Evolutionary conservation across 1,284 basidiomycete species (phyloP).

Genomic region (Moesziomyces parantarcticus): DNA sequence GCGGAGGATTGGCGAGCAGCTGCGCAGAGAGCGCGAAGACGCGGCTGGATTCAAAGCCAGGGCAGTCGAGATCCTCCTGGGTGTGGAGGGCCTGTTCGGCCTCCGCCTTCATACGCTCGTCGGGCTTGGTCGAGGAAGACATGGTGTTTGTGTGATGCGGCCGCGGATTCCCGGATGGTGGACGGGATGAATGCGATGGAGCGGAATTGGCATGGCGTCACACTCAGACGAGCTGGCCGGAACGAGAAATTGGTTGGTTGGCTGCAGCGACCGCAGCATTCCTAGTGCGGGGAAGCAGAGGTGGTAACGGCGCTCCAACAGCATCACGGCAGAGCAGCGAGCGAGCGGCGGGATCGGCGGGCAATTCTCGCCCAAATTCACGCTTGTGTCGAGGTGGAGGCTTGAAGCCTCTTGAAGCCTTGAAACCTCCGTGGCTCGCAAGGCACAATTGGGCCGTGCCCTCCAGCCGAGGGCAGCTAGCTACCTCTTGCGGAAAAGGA

Average conservation of each 20-base stretch:
- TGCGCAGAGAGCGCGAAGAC: conserved; percentile 59
- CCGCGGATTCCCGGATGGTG: too few relatives aligned
- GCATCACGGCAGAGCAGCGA: not conserved
- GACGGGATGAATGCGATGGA: not conserved
- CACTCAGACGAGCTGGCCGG: too few relatives aligned
- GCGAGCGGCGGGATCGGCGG: not conserved
- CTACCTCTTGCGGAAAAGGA: not conserved
- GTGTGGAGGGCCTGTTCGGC: conserved; percentile 50
- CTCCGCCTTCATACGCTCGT: conserved; percentile 46
- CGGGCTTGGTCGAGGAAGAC: conserved; percentile 16
- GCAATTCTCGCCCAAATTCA: too few relatives aligned
- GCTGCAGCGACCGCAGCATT: not conserved
- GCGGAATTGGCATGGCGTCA: too few relatives aligned
- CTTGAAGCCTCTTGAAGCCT: too few relatives aligned
- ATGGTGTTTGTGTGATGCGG: conserved; percentile 1
- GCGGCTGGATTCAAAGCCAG: conserved; percentile 60
- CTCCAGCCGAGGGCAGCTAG: not conserved
- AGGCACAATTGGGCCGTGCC: not conserved
- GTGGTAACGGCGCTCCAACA: not conserved
- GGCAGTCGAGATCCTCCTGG: conserved; percentile 50
- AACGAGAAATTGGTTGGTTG: too few relatives aligned
- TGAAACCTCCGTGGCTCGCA: too few relatives aligned
- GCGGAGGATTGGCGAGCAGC: conserved; percentile 50
- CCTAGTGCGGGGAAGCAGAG: not conserved
- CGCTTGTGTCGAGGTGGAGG: not conserved